Evolutionary conservation across 164 flowering plant genomes (phyloP).

Genomic region (Vitis rotundifolia): DNA sequence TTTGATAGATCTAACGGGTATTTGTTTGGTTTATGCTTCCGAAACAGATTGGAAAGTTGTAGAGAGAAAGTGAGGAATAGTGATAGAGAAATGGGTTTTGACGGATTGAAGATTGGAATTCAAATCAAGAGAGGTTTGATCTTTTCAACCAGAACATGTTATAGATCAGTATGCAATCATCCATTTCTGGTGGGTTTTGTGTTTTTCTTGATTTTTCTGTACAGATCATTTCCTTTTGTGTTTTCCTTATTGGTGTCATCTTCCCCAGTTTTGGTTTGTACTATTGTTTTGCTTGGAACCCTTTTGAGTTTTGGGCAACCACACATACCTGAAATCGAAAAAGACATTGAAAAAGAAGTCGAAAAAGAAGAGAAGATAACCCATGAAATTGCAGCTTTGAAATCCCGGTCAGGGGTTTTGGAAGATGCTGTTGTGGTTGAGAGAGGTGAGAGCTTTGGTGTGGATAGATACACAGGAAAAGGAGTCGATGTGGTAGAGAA

Average conservation of each 20-base stretch:
- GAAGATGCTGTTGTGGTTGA: slow-evolving; percentile 39
- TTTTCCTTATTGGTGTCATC: slow-evolving; percentile 72
- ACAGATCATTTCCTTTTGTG: slow-evolving; percentile 64
- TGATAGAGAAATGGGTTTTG: slow-evolving; percentile 31
- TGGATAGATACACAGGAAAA: slow-evolving; percentile 29
- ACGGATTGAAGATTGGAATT: slow-evolving; percentile 28
- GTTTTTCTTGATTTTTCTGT: slow-evolving; percentile 41
- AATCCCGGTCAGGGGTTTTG: slow-evolving; percentile 18
- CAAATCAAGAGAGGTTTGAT: slow-evolving; percentile 35
- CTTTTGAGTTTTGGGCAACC: slow-evolving; percentile 85
- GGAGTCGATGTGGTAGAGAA: slow-evolving; percentile 25
- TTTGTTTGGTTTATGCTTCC: background rate
- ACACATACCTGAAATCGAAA: slow-evolving; percentile 60
- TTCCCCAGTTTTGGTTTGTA: slow-evolving; percentile 84
- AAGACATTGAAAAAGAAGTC: slow-evolving; percentile 35
- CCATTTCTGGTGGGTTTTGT: slow-evolving; percentile 51
- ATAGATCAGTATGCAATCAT: slow-evolving; percentile 47
- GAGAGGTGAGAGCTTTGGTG: slow-evolving; percentile 35
- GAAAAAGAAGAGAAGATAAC: slow-evolving; percentile 41
- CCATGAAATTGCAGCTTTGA: slow-evolving; percentile 38
- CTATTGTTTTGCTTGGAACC: slow-evolving; percentile 87
- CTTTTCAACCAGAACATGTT: slow-evolving; percentile 32
- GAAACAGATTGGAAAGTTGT: slow-evolving; percentile 1
- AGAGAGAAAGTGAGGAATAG: background rate
- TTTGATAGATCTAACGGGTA: slow-evolving; percentile 11